Conservation (phyloP, 2,329 filamentous ascomycete genomes). For the Phyllosticta ampelicida region DNA sequence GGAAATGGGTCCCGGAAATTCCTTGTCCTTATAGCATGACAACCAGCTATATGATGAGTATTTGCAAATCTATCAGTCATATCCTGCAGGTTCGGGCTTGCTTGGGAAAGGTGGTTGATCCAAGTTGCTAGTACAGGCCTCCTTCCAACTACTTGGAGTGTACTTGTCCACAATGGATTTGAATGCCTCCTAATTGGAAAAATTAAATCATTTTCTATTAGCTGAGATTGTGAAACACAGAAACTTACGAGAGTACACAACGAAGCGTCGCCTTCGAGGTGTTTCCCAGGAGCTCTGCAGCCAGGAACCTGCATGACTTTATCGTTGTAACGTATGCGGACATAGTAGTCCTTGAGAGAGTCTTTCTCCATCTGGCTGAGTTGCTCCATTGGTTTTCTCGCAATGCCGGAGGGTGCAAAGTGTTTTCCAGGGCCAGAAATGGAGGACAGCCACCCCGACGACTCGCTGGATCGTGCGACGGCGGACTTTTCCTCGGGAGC, state of each 20-base stretch:
- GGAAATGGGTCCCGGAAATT: neutral
- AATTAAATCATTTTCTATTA: neutral
- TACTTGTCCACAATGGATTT: conserved; percentile 87
- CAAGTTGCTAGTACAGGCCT: conserved; percentile 48
- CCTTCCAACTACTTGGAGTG: conserved; percentile 69
- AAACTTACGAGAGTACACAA: conserved; percentile 74
- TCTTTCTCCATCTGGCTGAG: conserved; percentile 48
- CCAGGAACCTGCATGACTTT: conserved; percentile 69
- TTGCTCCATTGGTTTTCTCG: conserved; percentile 47
- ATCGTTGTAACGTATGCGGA: conserved; percentile 88
- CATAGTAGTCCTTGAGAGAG: conserved; percentile 66
- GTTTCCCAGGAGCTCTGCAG: conserved; percentile 65
- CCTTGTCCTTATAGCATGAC: neutral
- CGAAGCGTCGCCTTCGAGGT: conserved; percentile 73
- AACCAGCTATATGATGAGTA: neutral
- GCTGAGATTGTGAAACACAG: neutral
- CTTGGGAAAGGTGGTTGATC: conserved; percentile 43
- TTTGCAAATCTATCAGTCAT: neutral
- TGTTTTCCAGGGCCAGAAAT: conserved; percentile 2
- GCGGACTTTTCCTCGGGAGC: neutral
- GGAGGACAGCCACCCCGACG: conserved; percentile 7
- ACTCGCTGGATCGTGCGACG: neutral
- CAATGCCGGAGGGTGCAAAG: conserved; percentile 36
- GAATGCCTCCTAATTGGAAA: conserved; percentile 58
- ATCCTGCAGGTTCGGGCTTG: conserved; percentile 25